Evolutionary conservation across 2,329 filamentous ascomycete species (phyloP).

Genomic region (Ophidiomyces ophidiicola): DNA sequence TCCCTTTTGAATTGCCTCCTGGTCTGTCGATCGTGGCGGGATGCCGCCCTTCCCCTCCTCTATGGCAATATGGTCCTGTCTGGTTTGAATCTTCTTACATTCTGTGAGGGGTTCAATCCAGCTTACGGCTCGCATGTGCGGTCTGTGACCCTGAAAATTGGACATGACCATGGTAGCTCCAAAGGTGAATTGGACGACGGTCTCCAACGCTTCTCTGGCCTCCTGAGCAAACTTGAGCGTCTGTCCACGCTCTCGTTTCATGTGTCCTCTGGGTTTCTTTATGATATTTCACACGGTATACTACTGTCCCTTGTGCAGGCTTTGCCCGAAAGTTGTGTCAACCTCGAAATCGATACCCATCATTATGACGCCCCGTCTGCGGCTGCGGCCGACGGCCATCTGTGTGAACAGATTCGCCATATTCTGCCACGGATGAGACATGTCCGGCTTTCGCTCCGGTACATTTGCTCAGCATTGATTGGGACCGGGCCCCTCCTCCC

Average conservation of each 20-base stretch:
- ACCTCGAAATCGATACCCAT: conserved; percentile 2
- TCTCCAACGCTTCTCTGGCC: background rate
- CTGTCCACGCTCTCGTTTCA: background rate
- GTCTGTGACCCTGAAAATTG: background rate
- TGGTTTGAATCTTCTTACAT: background rate
- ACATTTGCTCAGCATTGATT: background rate
- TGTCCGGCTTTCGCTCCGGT: background rate
- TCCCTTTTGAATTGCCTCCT: background rate
- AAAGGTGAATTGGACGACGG: background rate
- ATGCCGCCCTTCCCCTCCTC: background rate
- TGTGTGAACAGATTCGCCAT: background rate
- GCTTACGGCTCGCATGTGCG: background rate
- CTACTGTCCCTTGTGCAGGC: background rate
- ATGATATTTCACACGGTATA: background rate
- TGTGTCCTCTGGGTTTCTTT: background rate
- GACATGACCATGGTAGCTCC: background rate
- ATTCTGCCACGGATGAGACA: conserved; percentile 2
- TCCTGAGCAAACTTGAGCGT: background rate
- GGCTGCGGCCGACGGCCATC: background rate
- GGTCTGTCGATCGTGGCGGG: background rate
- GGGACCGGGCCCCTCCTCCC: no score
- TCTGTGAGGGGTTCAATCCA: background rate
- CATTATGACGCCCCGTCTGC: background rate
- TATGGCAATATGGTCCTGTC: background rate
- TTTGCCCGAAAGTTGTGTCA: background rate